Base-by-base conservation (phyloP, 306 rosid genomes). In the Prunus mume region DNA sequence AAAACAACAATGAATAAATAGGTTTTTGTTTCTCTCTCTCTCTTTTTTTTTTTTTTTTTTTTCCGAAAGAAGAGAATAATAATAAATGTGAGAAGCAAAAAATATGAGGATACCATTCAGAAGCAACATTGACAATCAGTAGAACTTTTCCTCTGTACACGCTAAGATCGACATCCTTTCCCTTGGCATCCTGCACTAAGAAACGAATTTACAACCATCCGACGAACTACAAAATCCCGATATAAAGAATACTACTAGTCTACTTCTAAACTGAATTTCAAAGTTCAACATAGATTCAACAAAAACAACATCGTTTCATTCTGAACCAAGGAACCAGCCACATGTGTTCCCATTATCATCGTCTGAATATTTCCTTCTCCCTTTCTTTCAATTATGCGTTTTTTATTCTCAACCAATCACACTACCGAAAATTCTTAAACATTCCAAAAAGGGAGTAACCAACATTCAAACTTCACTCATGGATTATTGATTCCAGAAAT, bases 111-210 rank as follows among this genome's bases (percentile, higher is more conserved):
- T 81, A 91, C 98, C 98, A 93, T 86, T 91, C 83, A 82, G 98
- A 93, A 82, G 98, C 98, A 90, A 93, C 98, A 70, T 93, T 91
- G 78, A 90, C 86, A 68, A 93, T 82, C 58, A 91, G 84, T 0
- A 93, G 71, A 58, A 91, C 93, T 80, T 91, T 91, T 19, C 97
- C 98, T 52, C 77, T 85, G 81, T 88, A 93, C 54, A 69, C 72
- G 63, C 85, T 20, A 72, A 90, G 92, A 79, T 90, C 84, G 5
- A 90, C 82, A 69, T 87, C 90, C 66, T 79, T 73, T 17, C 97
- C 97, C 70, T 85, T 83, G 15, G 85, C 87, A 82, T 93, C 92
- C 98, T 93, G 87, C 24, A 68, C 19, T 11, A 50, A 62, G 76
- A 50, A 5, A 9, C 41, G 24, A 38, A 51, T 24, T 18, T 28